phyloP scores from a whole-genome alignment of 2,329 filamentous ascomycete species.

The Coniochaeta hoffmannii region DNA sequence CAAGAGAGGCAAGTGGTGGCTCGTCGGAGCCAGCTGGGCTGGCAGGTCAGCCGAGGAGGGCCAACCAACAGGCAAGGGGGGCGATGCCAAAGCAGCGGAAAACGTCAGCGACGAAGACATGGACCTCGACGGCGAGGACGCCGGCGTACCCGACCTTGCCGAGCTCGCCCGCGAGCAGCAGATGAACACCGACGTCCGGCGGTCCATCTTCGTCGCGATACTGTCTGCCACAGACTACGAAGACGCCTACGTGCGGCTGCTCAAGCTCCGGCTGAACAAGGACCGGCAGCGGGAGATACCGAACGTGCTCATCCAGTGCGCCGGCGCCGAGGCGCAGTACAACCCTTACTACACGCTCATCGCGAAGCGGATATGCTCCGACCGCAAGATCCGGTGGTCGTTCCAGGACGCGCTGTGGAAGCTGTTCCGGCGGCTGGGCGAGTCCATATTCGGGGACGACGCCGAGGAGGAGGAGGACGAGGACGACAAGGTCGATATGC shows the following conservation, averaged over 20 bases:
- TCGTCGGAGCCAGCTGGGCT: constrained; percentile 89
- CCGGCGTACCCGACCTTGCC: constrained; percentile 58
- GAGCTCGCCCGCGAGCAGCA: constrained; percentile 73
- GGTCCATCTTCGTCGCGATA: constrained; percentile 88
- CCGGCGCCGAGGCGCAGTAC: constrained; percentile 73
- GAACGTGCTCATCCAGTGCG: constrained; percentile 79
- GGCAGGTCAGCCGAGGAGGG: constrained; percentile 25
- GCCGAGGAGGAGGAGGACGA: constrained; percentile 45
- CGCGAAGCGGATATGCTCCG: constrained; percentile 67
- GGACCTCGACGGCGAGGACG: constrained; percentile 27
- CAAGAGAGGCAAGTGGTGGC: constrained; percentile 95
- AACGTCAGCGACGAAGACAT: constrained; percentile 28
- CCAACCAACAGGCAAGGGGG: neutral
- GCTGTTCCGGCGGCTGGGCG: constrained; percentile 78
- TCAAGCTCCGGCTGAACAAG: constrained; percentile 78
- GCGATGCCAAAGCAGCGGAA: constrained; percentile 18
- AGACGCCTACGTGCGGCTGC: constrained; percentile 72
- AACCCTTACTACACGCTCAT: constrained; percentile 93
- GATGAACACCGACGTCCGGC: constrained; percentile 79
- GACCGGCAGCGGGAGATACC: constrained; percentile 82
- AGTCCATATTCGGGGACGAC: constrained; percentile 61
- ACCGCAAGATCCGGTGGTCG: constrained; percentile 69
- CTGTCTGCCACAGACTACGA: constrained; percentile 79
- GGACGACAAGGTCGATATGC: constrained; percentile 38
- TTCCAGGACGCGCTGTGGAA: constrained; percentile 87